phyloP scores from a whole-genome alignment of 768 basidiomycete species.

The Russula ochroleuca region DNA sequence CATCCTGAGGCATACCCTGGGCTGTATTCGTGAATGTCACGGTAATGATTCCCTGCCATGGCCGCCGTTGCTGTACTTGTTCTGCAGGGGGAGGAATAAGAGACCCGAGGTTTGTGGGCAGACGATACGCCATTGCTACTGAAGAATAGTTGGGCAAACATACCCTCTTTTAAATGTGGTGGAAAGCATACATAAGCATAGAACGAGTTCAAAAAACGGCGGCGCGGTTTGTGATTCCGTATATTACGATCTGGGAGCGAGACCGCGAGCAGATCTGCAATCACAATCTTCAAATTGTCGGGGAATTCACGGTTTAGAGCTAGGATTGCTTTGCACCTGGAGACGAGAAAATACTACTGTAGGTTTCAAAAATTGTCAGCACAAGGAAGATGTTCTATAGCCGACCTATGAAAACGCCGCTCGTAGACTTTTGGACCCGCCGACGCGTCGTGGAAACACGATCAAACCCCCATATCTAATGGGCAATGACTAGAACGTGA shows the following conservation, averaged over 20 bases:
- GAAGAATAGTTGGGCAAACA: conserved; percentile 1
- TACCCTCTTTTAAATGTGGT: conserved; percentile 18
- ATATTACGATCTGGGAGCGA: neutral
- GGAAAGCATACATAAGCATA: conserved; percentile 6
- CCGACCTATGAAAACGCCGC: conserved; percentile 13
- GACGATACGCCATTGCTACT: conserved; percentile 51
- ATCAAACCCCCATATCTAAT: conserved; percentile 16
- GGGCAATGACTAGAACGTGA: neutral
- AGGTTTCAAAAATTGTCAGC: neutral
- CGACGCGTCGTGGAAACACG: conserved; percentile 16
- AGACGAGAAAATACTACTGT: neutral
- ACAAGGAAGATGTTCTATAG: neutral
- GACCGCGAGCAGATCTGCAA: neutral
- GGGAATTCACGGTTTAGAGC: neutral
- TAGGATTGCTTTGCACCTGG: neutral
- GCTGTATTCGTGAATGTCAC: conserved; percentile 47
- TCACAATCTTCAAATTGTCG: neutral
- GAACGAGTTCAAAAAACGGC: neutral
- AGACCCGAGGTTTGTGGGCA: conserved; percentile 57
- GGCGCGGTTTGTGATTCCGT: neutral
- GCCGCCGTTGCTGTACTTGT: conserved; percentile 41
- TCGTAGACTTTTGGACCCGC: conserved; percentile 5
- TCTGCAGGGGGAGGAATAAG: conserved; percentile 53
- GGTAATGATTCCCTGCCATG: conserved; percentile 56
- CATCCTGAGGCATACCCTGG: conserved; percentile 44